phyloP scores from a whole-genome alignment of 2,329 filamentous ascomycete genomes.

The Talaromyces pinophilus region DNA sequence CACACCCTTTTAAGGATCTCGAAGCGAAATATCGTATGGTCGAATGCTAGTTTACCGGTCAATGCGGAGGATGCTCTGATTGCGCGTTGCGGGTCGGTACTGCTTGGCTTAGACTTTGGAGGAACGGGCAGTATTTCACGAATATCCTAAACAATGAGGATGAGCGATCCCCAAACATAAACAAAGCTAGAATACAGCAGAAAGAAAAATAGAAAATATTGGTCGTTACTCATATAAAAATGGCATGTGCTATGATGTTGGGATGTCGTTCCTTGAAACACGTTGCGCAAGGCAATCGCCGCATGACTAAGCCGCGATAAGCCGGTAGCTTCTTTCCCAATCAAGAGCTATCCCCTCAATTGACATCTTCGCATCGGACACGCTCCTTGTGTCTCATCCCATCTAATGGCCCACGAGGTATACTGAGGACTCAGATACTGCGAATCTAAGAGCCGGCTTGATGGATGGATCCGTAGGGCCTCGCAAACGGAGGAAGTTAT shows the following conservation, averaged over 20 bases:
- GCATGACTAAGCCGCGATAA: constrained; percentile 26
- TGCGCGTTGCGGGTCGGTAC: constrained; percentile 35
- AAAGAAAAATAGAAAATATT: background rate
- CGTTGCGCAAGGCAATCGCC: constrained; percentile 14
- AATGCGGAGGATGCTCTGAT: constrained; percentile 21
- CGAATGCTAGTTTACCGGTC: constrained; percentile 15
- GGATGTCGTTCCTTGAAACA: constrained; percentile 13
- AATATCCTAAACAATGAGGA: background rate
- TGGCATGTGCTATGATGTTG: background rate
- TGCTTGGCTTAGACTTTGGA: background rate
- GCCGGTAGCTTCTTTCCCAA: constrained; percentile 23
- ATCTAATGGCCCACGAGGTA: background rate
- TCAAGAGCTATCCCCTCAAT: constrained; percentile 18
- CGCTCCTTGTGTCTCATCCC: constrained; percentile 11
- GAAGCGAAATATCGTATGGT: background rate
- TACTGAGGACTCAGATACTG: background rate
- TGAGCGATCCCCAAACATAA: too few species aligned
- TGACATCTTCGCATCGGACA: constrained; percentile 6
- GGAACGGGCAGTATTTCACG: background rate
- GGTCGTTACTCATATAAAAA: background rate
- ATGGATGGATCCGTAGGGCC: constrained; percentile 45
- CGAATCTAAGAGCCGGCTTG: constrained; percentile 9
- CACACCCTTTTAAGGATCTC: background rate
- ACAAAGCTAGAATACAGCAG: background rate
- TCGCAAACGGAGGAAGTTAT: constrained; percentile 50